These are phyloP conservation scores for Kazachstania bromeliacearum DNA, from an alignment of 805 yeast species.

Conservation along the genomic window DNA sequence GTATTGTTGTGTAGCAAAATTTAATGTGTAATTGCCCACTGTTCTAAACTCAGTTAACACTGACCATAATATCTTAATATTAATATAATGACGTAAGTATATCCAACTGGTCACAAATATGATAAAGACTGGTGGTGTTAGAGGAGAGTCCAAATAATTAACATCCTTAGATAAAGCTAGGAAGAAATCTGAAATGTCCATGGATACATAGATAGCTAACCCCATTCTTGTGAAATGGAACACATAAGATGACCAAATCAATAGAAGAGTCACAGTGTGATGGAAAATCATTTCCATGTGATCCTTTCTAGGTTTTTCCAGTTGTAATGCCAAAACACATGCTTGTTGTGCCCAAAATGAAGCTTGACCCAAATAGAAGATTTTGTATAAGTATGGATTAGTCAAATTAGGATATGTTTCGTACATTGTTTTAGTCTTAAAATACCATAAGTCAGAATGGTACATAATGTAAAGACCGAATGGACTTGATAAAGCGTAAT, in stretches of 20 bases:
- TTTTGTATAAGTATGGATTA: conserved; percentile 60
- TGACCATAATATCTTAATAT: conserved; percentile 72
- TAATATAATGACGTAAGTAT: conserved; percentile 81
- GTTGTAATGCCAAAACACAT: conserved; percentile 65
- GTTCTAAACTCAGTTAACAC: conserved; percentile 77
- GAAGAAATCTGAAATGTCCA: conserved; percentile 93
- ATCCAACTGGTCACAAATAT: conserved; percentile 71
- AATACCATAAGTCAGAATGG: conserved; percentile 77
- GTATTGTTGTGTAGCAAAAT: conserved; percentile 87
- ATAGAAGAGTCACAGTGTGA: conserved; percentile 81
- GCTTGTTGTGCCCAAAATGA: conserved; percentile 97
- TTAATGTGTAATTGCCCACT: conserved; percentile 70
- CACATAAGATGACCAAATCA: conserved; percentile 79
- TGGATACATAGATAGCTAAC: conserved; percentile 76
- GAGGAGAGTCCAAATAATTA: conserved; percentile 65
- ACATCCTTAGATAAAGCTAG: conserved; percentile 73
- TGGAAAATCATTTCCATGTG: conserved; percentile 85
- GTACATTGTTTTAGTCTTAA: conserved; percentile 77
- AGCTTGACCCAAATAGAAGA: conserved; percentile 84
- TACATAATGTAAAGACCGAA: conserved; percentile 85
- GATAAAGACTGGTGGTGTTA: conserved; percentile 55
- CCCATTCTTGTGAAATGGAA: conserved; percentile 98
- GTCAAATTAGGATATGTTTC: conserved; percentile 71
- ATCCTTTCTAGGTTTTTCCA: conserved; percentile 93
- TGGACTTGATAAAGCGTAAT: conserved; percentile 77